Percentiles rank a stretch among this genome's conserved stretches.
phyloP scores from a whole-genome alignment of 768 basidiomycete genomes.

The Russula virescens region DNA sequence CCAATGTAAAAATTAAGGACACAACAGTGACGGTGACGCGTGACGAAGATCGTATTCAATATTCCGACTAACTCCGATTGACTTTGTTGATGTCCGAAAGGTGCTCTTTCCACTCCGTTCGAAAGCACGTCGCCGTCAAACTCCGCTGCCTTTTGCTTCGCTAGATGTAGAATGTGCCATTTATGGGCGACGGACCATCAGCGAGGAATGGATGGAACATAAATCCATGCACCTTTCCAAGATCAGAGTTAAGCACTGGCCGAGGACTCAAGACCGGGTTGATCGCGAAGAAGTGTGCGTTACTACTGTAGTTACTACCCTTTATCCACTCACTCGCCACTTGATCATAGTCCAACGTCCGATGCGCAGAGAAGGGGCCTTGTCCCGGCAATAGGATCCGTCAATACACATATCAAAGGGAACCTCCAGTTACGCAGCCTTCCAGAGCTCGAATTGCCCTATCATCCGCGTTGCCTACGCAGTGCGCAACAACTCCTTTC shows the following conservation, averaged over 20 bases:
- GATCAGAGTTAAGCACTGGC: no score
- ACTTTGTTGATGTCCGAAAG: no score
- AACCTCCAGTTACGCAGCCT: constrained; percentile 40
- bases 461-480: constrained; percentile 56
- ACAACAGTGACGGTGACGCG: no score
- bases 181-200: constrained; percentile 52
- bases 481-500: constrained; percentile 37
- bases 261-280: constrained; percentile 86
- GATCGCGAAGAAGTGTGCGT: constrained; percentile 64
- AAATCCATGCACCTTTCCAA: no score
- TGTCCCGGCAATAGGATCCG: constrained; percentile 71
- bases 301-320: no score
- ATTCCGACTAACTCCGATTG: no score
- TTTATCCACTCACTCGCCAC: background rate
- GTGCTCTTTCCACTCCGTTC: no score
- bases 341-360: constrained; percentile 35
- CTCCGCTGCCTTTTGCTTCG: no score
- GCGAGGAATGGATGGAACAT: constrained; percentile 91
- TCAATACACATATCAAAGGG: constrained; percentile 28
- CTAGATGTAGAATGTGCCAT: no score
- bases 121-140: no score
- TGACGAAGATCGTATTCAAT: no score
- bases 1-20: no score
- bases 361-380: constrained; percentile 48
- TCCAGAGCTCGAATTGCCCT: constrained; percentile 62